Evolutionary conservation across 2,329 filamentous ascomycete species (phyloP).

Genomic region (Talaromyces rugulosus): DNA sequence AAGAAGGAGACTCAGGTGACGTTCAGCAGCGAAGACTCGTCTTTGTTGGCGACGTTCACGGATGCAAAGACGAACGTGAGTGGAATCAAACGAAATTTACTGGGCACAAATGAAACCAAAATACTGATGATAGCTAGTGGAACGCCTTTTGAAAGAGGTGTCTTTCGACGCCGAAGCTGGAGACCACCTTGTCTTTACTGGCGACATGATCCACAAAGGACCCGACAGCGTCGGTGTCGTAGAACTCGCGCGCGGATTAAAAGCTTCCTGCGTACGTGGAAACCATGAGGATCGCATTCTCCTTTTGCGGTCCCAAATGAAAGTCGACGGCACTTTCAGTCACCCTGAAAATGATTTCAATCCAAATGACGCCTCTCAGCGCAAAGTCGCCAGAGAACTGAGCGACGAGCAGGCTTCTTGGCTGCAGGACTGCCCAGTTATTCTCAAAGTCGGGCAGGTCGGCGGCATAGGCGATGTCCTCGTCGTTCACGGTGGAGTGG

Average conservation of each 20-base stretch:
- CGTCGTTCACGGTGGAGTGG: conserved; percentile 81
- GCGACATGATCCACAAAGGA: conserved; percentile 81
- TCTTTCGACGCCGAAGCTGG: conserved; percentile 53
- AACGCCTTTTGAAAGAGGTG: conserved; percentile 62
- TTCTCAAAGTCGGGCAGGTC: conserved; percentile 66
- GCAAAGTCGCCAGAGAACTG: conserved; percentile 55
- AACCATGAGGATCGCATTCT: conserved; percentile 90
- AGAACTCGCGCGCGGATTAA: conserved; percentile 65
- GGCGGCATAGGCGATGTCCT: conserved; percentile 59
- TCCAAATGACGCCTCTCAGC: conserved; percentile 36
- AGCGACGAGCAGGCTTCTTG: conserved; percentile 61
- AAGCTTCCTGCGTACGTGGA: conserved; percentile 78
- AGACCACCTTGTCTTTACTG: conserved; percentile 73
- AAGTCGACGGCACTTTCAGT: conserved; percentile 20
- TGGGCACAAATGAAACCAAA: not conserved
- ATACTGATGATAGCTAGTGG: conserved; percentile 30
- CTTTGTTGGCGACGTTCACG: conserved; percentile 88
- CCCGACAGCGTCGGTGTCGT: conserved; percentile 78
- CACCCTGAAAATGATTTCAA: conserved; percentile 20
- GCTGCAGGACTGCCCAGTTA: conserved; percentile 70
- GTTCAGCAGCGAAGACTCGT: conserved; percentile 58
- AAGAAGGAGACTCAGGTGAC: conserved; percentile 12
- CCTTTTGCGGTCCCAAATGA: conserved; percentile 53
- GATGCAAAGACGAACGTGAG: conserved; percentile 66
- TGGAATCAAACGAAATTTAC: not conserved